A percentile compares a stretch with the other conserved stretches of the same genome.
Conservation (phyloP, 306 rosid genomes). For the Prinsepia uniflora region DNA sequence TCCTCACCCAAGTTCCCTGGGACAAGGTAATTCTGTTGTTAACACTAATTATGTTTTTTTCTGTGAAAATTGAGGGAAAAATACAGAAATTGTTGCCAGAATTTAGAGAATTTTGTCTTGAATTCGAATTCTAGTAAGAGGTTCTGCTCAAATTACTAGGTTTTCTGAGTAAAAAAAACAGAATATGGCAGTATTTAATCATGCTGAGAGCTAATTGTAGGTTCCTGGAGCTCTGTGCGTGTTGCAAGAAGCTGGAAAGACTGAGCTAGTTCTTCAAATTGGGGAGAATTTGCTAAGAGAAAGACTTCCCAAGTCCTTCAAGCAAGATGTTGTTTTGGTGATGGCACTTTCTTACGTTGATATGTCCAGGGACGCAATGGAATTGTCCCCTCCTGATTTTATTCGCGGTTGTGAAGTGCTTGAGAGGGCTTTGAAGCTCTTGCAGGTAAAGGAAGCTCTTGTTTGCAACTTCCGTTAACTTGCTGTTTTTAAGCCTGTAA, state of each 20-base stretch:
- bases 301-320: constrained; percentile 82
- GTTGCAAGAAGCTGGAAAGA: constrained; percentile 90
- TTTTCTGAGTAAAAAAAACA: background rate
- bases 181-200: background rate
- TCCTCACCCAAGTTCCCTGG: constrained; percentile 79
- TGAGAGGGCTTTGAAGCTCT: constrained; percentile 88
- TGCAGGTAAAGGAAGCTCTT: constrained; percentile 51
- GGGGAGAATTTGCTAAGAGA: constrained; percentile 78
- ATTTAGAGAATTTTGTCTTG: background rate
- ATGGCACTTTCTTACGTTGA: constrained; percentile 88
- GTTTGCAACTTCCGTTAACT: background rate
- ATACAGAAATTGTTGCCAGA: background rate
- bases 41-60: background rate
- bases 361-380: constrained; percentile 90
- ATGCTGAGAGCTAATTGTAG: constrained; percentile 35
- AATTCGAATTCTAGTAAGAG: background rate
- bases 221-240: constrained; percentile 93
- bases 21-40: constrained; percentile 45
- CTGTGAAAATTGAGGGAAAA: background rate
- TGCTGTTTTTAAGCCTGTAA: background rate
- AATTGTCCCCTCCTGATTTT: constrained; percentile 70
- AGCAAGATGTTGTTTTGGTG: constrained; percentile 87
- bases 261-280: constrained; percentile 62
- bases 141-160: background rate
- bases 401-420: constrained; percentile 78